Base-by-base conservation (phyloP, 305 asterid genomes). In the Lippia alba region DNA sequence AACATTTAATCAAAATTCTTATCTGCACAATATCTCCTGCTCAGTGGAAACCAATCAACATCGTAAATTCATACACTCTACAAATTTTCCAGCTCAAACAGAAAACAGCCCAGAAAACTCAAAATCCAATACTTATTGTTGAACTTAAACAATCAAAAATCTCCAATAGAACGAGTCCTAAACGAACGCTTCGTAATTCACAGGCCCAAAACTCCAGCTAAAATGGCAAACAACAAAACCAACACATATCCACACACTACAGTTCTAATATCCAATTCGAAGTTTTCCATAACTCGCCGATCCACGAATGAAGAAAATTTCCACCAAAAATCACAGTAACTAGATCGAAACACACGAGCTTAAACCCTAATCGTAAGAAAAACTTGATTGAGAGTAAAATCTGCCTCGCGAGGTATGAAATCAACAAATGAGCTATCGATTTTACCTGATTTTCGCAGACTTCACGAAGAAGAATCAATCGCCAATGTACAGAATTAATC, bases 391-490 rank as follows among this genome's bases (percentile, higher is more conserved):
- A 57, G 10, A 10, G 15, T 17, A 40, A 9, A 40, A 0, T 0
- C 12, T 39, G 14, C 36, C 3, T 44, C 12, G 4, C 24, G 3
- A 45, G 5, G 14, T 17, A 49, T 7, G 41, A n/a, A 54, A 61
- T 12, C 48, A 61, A 46, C 74, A n/a, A 20, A 34, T 56, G 10
- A 12, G 39, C 7, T 6, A 0, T 1, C 14, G 3, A 17, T 41
- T 19, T 62, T 77, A 77, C 81, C 81, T 72, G 75, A 67, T 49
- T 56, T 67, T 41, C 19, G 75, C 49, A 60, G 58, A 20, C 9
- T 67, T 20, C 11, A 18, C 20, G 74, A 64, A 54, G 64, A 67
- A 41, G 30, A 24, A 24, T 24, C 17, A 67, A 61, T 45, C 30
- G 69, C 57, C 40, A 67, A 56, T 16, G 67, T 18, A 5, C 72